A percentile compares a stretch with the other conserved stretches of the same genome.
Conservation (phyloP, 202 grass and related monocot genomes). For the Schoenoplectus tabernaemontani region DNA sequence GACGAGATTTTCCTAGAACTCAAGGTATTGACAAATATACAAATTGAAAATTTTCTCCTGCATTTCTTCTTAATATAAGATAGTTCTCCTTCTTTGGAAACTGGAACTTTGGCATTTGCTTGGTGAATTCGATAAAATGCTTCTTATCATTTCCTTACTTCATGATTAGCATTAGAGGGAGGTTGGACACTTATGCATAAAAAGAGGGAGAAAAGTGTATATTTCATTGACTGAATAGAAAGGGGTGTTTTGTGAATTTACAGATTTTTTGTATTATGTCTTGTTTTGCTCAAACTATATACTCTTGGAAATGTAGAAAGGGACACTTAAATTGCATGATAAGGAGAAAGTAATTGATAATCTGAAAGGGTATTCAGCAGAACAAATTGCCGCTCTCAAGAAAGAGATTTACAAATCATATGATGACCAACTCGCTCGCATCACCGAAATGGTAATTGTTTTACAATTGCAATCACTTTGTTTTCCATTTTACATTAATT, state of each 20-base stretch:
- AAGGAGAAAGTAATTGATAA: conserved; percentile 53
- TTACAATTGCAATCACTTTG: background rate
- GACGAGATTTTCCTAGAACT: conserved; percentile 67
- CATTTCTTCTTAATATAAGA: background rate
- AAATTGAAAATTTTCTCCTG: background rate
- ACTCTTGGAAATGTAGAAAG: conserved; percentile 27
- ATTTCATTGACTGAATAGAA: background rate
- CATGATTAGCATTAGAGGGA: background rate
- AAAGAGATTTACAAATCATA: conserved; percentile 68
- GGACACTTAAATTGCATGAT: conserved; percentile 36
- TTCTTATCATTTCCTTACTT: background rate
- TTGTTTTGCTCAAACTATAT: background rate
- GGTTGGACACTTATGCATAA: background rate
- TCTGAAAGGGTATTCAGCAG: conserved; percentile 48
- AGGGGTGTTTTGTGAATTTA: background rate
- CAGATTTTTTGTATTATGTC: background rate
- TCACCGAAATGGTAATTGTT: conserved; percentile 71
- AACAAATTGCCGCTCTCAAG: conserved; percentile 65
- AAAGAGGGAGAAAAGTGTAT: background rate
- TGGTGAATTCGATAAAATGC: background rate
- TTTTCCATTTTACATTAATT: background rate
- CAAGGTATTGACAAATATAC: conserved; percentile 42
- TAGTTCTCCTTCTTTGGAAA: background rate
- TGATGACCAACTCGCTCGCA: conserved; percentile 64
- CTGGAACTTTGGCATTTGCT: background rate